Base-by-base conservation (phyloP, 345 rosid species). In the Acer campestre region DNA sequence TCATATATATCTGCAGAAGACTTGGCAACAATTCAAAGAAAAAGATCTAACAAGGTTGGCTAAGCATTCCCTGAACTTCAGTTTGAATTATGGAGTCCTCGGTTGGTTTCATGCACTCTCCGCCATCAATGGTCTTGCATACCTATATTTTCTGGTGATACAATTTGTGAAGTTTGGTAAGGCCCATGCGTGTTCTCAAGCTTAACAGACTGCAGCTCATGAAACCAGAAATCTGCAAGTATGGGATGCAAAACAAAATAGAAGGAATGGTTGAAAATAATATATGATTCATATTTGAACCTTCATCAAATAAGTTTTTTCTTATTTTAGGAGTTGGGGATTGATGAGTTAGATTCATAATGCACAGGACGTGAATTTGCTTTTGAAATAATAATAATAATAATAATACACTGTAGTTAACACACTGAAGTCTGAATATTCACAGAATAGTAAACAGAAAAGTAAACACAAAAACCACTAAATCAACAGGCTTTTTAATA, bases 371-470 rank as follows among this genome's bases (percentile, higher is more conserved):
- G 16, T 14, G 1, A 66, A 20, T 70, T 25, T 70, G 61, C 17
- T 16, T 31, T 8, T 16, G 9, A 55, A 38, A 55, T 10, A 38
- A 1, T 35, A 17, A 55, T 4, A 35, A 35, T 35, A 35, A 35
- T 35, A 35, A 35, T 35, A n/a, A n/a, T n/a, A n/a, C n/a, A n/a
- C n/a, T n/a, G n/a, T n/a, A 35, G 6, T 35, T 4, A 35, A 76
- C 64, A 48, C 67, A 65, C 71, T 70, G 74, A 64, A 77, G 14
- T 67, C 64, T 58, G 66, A 44, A 51, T 71, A 84, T 78, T 82
- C 79, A 87, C 81, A 82, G 49, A 78, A 74, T 48, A 35, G 53
- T 75, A 77, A 77, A 78, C 79, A 83, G n/a, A 67, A 77, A 80
- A 51, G 56, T 29, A 7, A 48, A 77, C 53, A 71, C 42, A 49